phyloP scores from a whole-genome alignment of 768 basidiomycete genomes.

The Lenzites betulinus region DNA sequence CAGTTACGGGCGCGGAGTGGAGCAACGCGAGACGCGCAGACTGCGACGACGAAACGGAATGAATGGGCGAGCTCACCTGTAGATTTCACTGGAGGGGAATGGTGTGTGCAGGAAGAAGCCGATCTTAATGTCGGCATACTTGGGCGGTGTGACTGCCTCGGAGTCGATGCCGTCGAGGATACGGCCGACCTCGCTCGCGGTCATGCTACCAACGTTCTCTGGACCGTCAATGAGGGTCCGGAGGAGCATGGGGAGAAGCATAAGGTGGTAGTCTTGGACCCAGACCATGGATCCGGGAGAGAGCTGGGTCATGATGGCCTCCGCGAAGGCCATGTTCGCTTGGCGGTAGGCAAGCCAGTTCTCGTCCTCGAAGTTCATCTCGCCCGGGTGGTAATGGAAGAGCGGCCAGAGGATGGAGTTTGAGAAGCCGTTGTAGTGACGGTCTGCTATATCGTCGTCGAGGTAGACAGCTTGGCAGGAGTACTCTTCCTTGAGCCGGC shows the following conservation, averaged over 20 bases:
- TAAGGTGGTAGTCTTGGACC: constrained; percentile 98
- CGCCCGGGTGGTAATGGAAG: constrained; percentile 99
- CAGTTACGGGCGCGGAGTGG: constrained; percentile 9
- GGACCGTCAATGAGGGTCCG: constrained; percentile 83
- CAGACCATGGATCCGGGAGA: constrained; percentile 93
- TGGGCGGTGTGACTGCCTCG: constrained; percentile 43
- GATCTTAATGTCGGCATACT: constrained; percentile 79
- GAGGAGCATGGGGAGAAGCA: constrained; percentile 97
- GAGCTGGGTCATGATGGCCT: constrained; percentile 79
- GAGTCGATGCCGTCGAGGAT: constrained; percentile 72
- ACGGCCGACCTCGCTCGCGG: constrained; percentile 60
- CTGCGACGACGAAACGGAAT: neutral
- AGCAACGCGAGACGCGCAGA: constrained; percentile 4
- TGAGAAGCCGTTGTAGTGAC: constrained; percentile 98
- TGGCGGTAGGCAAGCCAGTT: constrained; percentile 98
- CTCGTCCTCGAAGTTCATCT: constrained; percentile 99
- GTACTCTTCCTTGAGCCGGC: constrained; percentile 91
- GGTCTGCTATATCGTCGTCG: constrained; percentile 97
- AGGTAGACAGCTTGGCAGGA: constrained; percentile 98
- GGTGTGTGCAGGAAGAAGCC: constrained; percentile 99
- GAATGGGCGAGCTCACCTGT: constrained; percentile 59
- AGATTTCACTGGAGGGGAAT: constrained; percentile 97
- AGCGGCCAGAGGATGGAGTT: constrained; percentile 99
- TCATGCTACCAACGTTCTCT: constrained; percentile 54
- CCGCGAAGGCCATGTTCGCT: constrained; percentile 93